Evolutionary conservation across 306 rosid genomes (phyloP), one percentile per base, ranked within the genome.

Genomic region (Albizia julibrissin): DNA sequence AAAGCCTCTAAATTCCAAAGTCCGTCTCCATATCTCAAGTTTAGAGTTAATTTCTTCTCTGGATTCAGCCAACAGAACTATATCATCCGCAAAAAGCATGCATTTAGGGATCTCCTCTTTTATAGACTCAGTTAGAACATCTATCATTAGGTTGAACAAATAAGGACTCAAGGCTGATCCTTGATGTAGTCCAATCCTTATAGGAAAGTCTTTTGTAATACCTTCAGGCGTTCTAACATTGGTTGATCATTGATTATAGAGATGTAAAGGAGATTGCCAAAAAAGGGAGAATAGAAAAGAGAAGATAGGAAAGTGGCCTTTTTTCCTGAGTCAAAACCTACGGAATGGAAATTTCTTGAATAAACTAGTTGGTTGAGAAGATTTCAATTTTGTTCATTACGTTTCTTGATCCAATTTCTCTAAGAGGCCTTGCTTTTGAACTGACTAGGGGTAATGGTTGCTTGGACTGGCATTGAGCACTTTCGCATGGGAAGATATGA

Each of bases 401-500:
- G 13, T 33, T 66, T 33, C 43, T 18, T 33, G 22, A 66, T 66
- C 44, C 43, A 65, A 31, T 66, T 33, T 24, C 71, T 66, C 9
- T 13, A 33, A 66, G n/a, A 66, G n/a, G 24, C 39, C 74, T 64
- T 66, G 29, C 7, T 54, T 56, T 81, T 70, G 44, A 80, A 62
- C 59, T 83, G 79, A 76, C 67, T 83, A 95, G 99, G 98, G 81
- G 99, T 93, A 42, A 95, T 95, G 99, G 89, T 95, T 80, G 99
- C 98, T 83, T 95, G 98, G 99, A 95, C 98, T n/a, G 99, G 99
- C 80, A 90, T 95, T 81, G 99, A 95, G 87, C 94, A 95, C 85
- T 95, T 87, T 44, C 84, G 93, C 54, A 22, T 89, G 82, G 97
- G 98, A 85, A 89, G 99, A 91, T 93, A 90, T 79, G 97, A 93